phyloP scores from a whole-genome alignment of 1,139 yeast species.

The Pneumocystis jirovecii region DNA sequence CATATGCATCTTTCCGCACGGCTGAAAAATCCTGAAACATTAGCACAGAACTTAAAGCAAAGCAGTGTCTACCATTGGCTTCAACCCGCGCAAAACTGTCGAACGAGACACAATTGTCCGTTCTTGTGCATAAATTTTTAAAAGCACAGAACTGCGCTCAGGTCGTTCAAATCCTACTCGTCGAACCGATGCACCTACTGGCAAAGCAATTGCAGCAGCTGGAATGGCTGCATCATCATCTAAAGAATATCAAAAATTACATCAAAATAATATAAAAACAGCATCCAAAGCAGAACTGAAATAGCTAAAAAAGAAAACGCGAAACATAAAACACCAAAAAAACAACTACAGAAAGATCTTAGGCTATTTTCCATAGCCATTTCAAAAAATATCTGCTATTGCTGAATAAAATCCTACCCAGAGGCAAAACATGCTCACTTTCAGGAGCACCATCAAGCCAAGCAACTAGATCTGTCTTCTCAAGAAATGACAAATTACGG shows the following conservation, averaged over 20 bases:
- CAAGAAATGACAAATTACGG: conserved; percentile 65
- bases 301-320: no score
- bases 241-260: no score
- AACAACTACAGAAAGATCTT: neutral
- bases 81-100: conserved; percentile 38
- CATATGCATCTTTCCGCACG: conserved; percentile 18
- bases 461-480: conserved; percentile 48
- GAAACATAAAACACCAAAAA: no score
- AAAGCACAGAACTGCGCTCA: conserved; percentile 10
- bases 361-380: neutral
- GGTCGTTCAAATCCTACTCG: neutral
- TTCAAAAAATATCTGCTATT: conserved; percentile 1
- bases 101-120: conserved; percentile 33
- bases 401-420: neutral
- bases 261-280: no score
- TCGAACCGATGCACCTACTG: conserved; percentile 12
- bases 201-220: conserved; percentile 8
- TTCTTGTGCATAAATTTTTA: conserved; percentile 23
- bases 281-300: no score
- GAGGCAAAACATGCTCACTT: conserved; percentile 5
- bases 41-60: conserved; percentile 69
- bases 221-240: neutral
- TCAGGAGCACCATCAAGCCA: conserved; percentile 10
- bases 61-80: conserved; percentile 61
- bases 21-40: conserved; percentile 26